Evolutionary conservation across 2,329 filamentous ascomycete species (phyloP), one percentile per base, ranked within the genome.

Genomic region (Aspergillus fijiensis): DNA sequence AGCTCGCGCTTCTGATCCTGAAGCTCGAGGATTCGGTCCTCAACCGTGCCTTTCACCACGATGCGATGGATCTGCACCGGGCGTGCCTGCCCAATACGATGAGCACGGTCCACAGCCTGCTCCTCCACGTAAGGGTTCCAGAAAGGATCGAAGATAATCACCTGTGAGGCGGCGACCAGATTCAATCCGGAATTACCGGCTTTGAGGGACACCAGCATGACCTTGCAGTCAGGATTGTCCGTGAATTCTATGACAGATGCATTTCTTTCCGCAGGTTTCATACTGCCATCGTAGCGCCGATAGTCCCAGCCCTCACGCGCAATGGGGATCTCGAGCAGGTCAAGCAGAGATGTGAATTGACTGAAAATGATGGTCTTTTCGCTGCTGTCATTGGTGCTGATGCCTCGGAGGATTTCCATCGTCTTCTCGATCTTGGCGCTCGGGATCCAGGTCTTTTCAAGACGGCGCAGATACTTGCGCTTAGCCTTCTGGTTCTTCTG

Each of bases 71-170:
- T 89, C 58, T 87, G 83, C 4, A 96, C 93, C 7, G 87, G 79
- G 4, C 83, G 82, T 65, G 82, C 79, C 77, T 97, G 93, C 0
- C 92, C 92, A 66, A 96, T 93, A 10, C 93, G 89, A 75, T 96
- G 89, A 2, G 92, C 91, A 23, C 93, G 89, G 73, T 96, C 93
- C 54, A 96, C 88, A 4, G 93, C 93, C 76, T 97, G 93, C 76
- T 92, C 91, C 77, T 96, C 93, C 52, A 96, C 89, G 71, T 89
- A 96, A 0, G 92, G 93, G 64, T 96, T 97, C 91, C 92, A 96
- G 78, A 96, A 96, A 0, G 92, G 92, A 72, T 96, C 92, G 71
- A 96, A 87, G 64, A 96, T 90, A 74, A 97, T 91, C 66, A 96
- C 91, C 64, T 92, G 89, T 1, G 88, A 91, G 0, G 92, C 93